A percentile compares a stretch with the other conserved stretches of the same genome.
Evolutionary conservation across 192 early-diverging fungal genomes (phyloP).

Genomic region (Backusella westeae): DNA sequence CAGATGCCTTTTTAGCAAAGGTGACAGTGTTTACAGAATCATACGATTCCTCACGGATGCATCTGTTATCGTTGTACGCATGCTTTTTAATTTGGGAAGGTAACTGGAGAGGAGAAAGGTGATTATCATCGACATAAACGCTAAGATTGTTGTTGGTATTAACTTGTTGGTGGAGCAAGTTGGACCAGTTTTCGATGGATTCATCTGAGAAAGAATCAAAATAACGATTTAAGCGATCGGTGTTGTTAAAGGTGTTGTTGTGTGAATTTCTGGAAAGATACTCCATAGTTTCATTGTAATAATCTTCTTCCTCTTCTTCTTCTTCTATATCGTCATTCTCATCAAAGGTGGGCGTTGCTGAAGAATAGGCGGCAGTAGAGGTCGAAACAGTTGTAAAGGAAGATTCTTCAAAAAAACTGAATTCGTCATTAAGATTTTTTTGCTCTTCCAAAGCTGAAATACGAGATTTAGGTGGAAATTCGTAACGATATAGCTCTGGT

Average conservation of each 20-base stretch:
- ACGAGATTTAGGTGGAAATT: conserved; percentile 30
- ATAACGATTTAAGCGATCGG: conserved; percentile 4
- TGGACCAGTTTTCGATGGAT: not conserved
- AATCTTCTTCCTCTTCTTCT: not conserved
- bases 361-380: conserved; percentile 6
- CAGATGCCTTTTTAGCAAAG: not conserved
- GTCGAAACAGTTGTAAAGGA: conserved; percentile 16
- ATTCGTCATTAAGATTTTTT: conserved; percentile 7
- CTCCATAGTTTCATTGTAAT: not conserved
- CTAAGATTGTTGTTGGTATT: not conserved
- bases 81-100: conserved; percentile 15
- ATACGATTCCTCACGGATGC: conserved; percentile 14
- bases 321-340: not conserved
- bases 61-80: not conserved
- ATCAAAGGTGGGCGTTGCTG: not conserved
- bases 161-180: not conserved
- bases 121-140: conserved; percentile 2
- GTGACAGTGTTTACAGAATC: conserved; percentile 16
- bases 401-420: conserved; percentile 17
- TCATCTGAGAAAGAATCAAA: conserved; percentile 12
- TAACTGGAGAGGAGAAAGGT: conserved; percentile 25
- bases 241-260: not conserved
- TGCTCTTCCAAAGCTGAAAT: not conserved
- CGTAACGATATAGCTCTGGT: conserved; percentile 26
- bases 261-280: not conserved